These are phyloP conservation scores for Aspergillus sp. DNA, from an alignment of 2,329 filamentous ascomycete genomes.

Conservation along the genomic window DNA sequence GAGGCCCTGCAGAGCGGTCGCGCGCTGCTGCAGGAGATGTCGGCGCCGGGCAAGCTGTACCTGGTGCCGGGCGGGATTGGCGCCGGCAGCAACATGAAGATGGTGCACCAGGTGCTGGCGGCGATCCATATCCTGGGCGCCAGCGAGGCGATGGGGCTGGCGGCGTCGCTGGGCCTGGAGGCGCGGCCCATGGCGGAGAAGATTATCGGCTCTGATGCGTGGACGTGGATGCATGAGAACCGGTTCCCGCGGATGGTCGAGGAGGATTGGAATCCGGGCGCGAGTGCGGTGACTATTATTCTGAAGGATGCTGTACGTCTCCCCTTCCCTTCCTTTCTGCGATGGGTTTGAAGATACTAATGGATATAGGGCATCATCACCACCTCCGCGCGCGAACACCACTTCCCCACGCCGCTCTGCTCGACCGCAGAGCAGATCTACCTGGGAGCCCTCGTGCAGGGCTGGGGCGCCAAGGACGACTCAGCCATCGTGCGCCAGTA, in stretches of 20 bases:
- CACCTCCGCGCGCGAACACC: slow-evolving; percentile 56
- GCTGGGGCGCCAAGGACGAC: slow-evolving; percentile 55
- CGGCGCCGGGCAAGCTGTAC: slow-evolving; percentile 58
- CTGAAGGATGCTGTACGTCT: slow-evolving; percentile 52
- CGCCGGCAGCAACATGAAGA: slow-evolving; percentile 61
- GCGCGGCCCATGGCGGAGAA: slow-evolving; percentile 40
- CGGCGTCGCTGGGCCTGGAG: slow-evolving; percentile 55
- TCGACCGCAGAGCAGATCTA: slow-evolving; percentile 65
- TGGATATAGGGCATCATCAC: slow-evolving; percentile 62
- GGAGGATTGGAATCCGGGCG: slow-evolving; percentile 52
- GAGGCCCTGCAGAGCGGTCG: slow-evolving; percentile 57
- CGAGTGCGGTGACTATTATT: slow-evolving; percentile 60
- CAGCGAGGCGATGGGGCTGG: slow-evolving; percentile 61
- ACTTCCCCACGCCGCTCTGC: slow-evolving; percentile 61
- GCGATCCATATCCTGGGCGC: slow-evolving; percentile 62
- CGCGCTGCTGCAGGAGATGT: slow-evolving; percentile 62
- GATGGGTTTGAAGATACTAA: not conserved
- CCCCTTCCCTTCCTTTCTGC: not conserved
- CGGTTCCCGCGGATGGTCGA: slow-evolving; percentile 55
- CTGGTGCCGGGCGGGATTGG: slow-evolving; percentile 60
- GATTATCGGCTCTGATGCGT: slow-evolving; percentile 49
- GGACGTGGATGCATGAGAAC: slow-evolving; percentile 64
- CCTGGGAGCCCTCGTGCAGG: slow-evolving; percentile 57
- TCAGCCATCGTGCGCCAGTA: slow-evolving; percentile 57
- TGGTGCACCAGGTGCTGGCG: slow-evolving; percentile 63